Evolutionary conservation across 352 stramenopile genomes (phyloP), one percentile per base, ranked within the genome.

Genomic region (Globisporangium sylvaticum): DNA sequence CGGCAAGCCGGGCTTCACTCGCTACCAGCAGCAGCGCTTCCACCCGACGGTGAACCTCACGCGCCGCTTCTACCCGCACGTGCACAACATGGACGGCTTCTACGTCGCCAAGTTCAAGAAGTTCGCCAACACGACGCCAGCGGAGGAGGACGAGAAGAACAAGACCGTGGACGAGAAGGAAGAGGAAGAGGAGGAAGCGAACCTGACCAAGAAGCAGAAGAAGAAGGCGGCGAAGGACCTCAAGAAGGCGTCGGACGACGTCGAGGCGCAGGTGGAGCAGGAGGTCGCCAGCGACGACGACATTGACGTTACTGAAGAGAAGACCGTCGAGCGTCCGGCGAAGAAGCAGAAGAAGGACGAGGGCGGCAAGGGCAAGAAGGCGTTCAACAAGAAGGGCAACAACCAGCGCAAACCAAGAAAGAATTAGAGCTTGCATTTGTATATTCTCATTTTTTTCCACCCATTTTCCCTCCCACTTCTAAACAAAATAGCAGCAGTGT

Each of bases 21-120:
- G 88, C 58, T 99, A 98, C 80, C 92, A 98, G 74, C 89, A 99
- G 72, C 96, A 98, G 70, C 86, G 97, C 62, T 99, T 99, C 84
- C 97, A 99, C 81, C 97, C 97, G 24, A 98, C 92, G 22, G 74
- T 99, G 69, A 84, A 87, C 24, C 81, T 99, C 48, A 98, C 97
- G 44, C 77, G 96, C 37, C 87, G 98, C 61, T 99, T 99, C 75
- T 99, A 99, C 83, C 98, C 98, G 48, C 98, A 99, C 75, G 97
- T 97, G 71, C 98, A 99, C 87, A 99, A 99, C 83, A 99, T 99
- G 97, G 98, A 99, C 80, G 98, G 98, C 44, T 99, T 99, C 80
- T 99, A 98, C 80, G 97, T 99, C 34, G 97, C 96, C 44, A 99
- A 99, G 84, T 96, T 99, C 59, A 97, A 99, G 74, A 99, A 99